Percentiles rank a stretch among this genome's conserved stretches.
Conservation (phyloP, 2,329 filamentous ascomycete genomes). For the Fusarium sp. region DNA sequence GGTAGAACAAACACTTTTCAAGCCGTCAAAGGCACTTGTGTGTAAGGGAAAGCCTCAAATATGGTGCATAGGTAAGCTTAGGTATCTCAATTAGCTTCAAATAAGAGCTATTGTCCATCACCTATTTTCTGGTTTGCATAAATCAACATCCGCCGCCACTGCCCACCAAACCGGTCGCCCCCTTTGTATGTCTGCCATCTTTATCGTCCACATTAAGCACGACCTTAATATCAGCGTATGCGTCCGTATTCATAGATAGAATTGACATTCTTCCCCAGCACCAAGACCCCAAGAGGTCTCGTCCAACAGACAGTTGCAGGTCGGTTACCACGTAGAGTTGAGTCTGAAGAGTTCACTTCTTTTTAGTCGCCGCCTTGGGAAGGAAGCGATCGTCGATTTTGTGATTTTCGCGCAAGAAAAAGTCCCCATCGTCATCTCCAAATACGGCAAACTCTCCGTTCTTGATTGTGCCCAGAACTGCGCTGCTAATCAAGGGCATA, state of each 20-base stretch:
- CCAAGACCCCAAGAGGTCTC: fast-evolving
- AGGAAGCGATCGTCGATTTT: background rate
- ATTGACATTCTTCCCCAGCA: background rate
- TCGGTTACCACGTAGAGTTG: background rate
- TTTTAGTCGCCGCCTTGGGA: fast-evolving
- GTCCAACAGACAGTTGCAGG: fast-evolving
- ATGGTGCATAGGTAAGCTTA: too few species aligned
- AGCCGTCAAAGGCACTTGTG: fast-evolving
- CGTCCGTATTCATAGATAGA: background rate
- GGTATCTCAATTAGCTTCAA: background rate
- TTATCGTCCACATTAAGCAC: background rate
- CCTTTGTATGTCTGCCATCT: background rate
- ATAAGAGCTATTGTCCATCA: background rate
- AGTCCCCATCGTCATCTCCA: fast-evolving
- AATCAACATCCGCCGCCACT: background rate
- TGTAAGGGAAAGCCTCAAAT: background rate
- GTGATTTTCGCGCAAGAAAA: background rate
- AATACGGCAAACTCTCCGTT: background rate
- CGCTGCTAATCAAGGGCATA: background rate
- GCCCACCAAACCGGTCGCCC: background rate
- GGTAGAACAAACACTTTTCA: background rate
- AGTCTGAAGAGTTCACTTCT: background rate
- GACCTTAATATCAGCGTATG: background rate
- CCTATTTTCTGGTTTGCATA: background rate
- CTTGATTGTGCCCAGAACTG: background rate